phyloP scores from a whole-genome alignment of 176 grass and related monocot species.

The Areca catechu region DNA sequence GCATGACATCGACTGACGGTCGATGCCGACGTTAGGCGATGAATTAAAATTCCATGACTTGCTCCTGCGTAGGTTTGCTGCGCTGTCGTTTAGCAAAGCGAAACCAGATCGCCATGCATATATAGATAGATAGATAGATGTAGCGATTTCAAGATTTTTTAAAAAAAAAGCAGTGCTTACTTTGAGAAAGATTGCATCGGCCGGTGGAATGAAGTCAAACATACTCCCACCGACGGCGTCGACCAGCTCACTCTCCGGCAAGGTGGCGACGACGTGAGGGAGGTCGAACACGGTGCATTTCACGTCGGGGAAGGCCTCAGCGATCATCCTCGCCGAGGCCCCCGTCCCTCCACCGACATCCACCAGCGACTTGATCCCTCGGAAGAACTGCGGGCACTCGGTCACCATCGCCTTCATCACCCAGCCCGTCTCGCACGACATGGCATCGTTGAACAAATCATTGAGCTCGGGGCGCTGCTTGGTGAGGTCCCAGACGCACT shows the following conservation, averaged over 20 bases:
- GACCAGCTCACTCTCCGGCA: constrained; percentile 7
- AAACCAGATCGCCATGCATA: background rate
- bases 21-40: too few species aligned
- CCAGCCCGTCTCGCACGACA: constrained; percentile 30
- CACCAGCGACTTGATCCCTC: constrained; percentile 27
- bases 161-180: constrained; percentile 10
- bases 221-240: constrained; percentile 37
- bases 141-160: constrained; percentile 3
- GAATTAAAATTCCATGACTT: too few species aligned
- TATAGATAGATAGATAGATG: constrained; percentile 19
- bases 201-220: constrained; percentile 39
- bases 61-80: too few species aligned
- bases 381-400: constrained; percentile 19
- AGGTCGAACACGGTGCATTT: constrained; percentile 45
- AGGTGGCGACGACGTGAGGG: constrained; percentile 27
- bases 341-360: constrained; percentile 40
- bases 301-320: constrained; percentile 27
- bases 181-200: constrained; percentile 44
- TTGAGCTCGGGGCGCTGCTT: constrained; percentile 4
- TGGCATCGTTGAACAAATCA: constrained; percentile 26
- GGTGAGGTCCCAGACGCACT: constrained; percentile 22
- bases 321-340: constrained; percentile 7
- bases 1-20: too few species aligned
- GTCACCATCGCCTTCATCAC: constrained; percentile 14
- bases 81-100: too few species aligned